phyloP scores from a whole-genome alignment of 2,329 filamentous ascomycete genomes.

The Phoma sp. region DNA sequence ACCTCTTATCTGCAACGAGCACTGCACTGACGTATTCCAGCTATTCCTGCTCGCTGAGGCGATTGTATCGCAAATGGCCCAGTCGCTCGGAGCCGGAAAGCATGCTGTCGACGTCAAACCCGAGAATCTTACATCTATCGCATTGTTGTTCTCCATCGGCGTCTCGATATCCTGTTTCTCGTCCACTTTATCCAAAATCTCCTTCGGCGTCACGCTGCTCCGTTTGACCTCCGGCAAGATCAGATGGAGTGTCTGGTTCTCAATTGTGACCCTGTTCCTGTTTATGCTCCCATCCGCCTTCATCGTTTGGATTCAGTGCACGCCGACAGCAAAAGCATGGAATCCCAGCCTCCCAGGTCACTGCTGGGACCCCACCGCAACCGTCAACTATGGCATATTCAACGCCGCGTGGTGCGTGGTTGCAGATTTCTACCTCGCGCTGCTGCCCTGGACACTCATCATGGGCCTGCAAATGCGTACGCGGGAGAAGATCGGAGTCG shows the following conservation, averaged over 20 bases:
- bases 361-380: constrained; percentile 27
- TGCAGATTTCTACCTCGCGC: constrained; percentile 33
- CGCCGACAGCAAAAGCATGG: constrained; percentile 25
- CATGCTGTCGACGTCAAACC: constrained; percentile 22
- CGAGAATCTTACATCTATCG: constrained; percentile 24
- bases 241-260: constrained; percentile 32
- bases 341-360: constrained; percentile 20
- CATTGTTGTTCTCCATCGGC: constrained; percentile 21
- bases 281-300: constrained; percentile 34
- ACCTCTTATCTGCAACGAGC: background rate
- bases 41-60: constrained; percentile 28
- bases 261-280: constrained; percentile 31
- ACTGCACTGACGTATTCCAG: constrained; percentile 17
- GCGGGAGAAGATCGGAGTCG: constrained; percentile 36
- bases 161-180: constrained; percentile 35
- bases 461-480: constrained; percentile 28
- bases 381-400: constrained; percentile 35
- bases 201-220: constrained; percentile 37
- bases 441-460: constrained; percentile 37
- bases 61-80: constrained; percentile 28
- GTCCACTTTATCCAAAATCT: constrained; percentile 35
- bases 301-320: constrained; percentile 30
- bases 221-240: constrained; percentile 25
- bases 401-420: constrained; percentile 34
- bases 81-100: constrained; percentile 33